Evolutionary conservation across 306 rosid species (phyloP), one percentile per base, ranked within the genome.

Genomic region (Leucaena leucocephala): DNA sequence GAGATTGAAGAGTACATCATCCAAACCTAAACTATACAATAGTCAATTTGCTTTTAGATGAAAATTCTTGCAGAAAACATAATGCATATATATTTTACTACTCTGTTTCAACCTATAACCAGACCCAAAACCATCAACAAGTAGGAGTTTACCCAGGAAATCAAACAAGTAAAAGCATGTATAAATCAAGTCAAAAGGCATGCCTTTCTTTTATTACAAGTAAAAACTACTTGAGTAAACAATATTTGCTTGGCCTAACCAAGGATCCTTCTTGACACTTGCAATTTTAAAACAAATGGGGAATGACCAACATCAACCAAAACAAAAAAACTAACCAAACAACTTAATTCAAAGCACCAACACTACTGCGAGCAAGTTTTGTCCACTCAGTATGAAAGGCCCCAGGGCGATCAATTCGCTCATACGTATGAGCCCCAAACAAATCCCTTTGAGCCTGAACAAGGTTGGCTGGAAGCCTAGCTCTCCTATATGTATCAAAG

Each of bases 401-500:
- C 2, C 98, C 98, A 0, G 92, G 91, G 58, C 89, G 94, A 84
- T 94, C 98, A 33, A 85, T 61, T 55, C 98, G 72, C 84, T 94
- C 97, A 54, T 94, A 94, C 6, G 98, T 94, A 74, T 94, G 97
- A 12, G 98, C 98, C 35, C 98, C 98, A 52, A 94, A 94, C 82
- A 94, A 80, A 81, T 94, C 98, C 84, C 93, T 88, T 88, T 94
- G 98, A n/a, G 98, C 96, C 85, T 94, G 98, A 74, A 94, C 98
- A 71, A 94, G 94, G 80, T 94, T 94, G 8, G 98, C 98, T 1
- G 98, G 98, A 52, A 94, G 93, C 85, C 94, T 85, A 0, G 96
- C 92, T 19, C 94, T 85, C 81, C 96, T 78, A 35, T 94, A 94
- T 0, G 98, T 94, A 49, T 94, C 98, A 19, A 94, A 92, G 76